Conservation (phyloP, 257 asterid genomes). For the Nyctanthes arbortristis region DNA sequence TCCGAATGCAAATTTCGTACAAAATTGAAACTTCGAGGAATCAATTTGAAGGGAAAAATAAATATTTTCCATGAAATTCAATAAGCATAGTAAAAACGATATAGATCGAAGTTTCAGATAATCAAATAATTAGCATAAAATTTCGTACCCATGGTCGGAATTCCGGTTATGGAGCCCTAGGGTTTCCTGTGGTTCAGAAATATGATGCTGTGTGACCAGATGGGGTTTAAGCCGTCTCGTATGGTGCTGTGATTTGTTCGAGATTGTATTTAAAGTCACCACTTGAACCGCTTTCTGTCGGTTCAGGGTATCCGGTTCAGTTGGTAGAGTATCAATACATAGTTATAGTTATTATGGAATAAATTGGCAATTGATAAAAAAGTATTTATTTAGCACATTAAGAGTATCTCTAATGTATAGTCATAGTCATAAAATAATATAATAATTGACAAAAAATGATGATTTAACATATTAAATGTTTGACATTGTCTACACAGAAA, state of each 20-base stretch:
- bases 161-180: neutral
- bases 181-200: neutral
- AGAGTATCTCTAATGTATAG: too few relatives aligned
- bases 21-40: neutral
- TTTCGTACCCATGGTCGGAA: neutral
- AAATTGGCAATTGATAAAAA: too few relatives aligned
- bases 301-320: too few relatives aligned
- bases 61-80: neutral
- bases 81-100: neutral
- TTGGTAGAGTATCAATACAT: too few relatives aligned
- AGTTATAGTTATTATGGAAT: too few relatives aligned
- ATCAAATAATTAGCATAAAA: neutral
- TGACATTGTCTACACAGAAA: too few relatives aligned
- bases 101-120: neutral
- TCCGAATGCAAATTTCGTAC: neutral
- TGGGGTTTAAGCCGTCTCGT: neutral
- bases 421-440: too few relatives aligned
- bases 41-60: neutral
- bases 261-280: neutral
- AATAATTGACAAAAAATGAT: too few relatives aligned
- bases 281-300: neutral
- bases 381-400: too few relatives aligned
- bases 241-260: too few relatives aligned
- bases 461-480: too few relatives aligned
- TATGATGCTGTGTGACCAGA: neutral